Base-by-base conservation (phyloP, 805 yeast genomes). In the Candida ipomoeae region DNA sequence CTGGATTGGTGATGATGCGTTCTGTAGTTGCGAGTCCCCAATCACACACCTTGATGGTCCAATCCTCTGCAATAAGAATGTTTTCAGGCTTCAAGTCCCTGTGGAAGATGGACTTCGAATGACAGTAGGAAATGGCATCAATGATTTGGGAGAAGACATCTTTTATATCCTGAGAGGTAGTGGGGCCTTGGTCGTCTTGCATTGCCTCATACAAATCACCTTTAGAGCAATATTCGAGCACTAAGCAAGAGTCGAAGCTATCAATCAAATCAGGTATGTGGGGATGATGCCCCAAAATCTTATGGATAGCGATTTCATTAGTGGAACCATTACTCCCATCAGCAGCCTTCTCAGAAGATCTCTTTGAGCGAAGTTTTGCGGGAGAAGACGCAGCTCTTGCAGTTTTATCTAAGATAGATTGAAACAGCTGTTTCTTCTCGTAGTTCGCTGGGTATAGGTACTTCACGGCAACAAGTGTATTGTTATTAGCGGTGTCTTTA, bases 121-220 rank as follows among this genome's bases (percentile, higher is more conserved):
- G 84, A 56, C 83, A 79, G 55, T 63, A 79, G 34, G 76, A 77
- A 40, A 80, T 71, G 1, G 82, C 84, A 49, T 66, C 70, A 15
- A 79, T 62, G 33, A 80, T 65, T 56, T 80, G 84, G 56, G 63
- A 62, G 55, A 78, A 79, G 6, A 79, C 83, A 57, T 79, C 83
- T 50, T 79, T 71, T 43, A 80, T 78, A 60, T 80, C 84, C 49
- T 73, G 75, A 0, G 83, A 77, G 0, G 81, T 69, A 7, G 78
- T 57, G 64, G 92, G 91, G 2, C 88, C 87, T 43, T 78, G 70
- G 26, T 80, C 81, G 54, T 71, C 68, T 55, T 82, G 86, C 59
- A 87, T 85, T 1, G 90, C 88, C 59, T 87, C 91, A 62, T 87
- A 89, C 42, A 89, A 68, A 64, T 89, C 97, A 51, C 97, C 97